Percentiles rank a stretch among this genome's conserved stretches.
phyloP scores from a whole-genome alignment of 208 protist species.

The Endotrypanum monterogeii region DNA sequence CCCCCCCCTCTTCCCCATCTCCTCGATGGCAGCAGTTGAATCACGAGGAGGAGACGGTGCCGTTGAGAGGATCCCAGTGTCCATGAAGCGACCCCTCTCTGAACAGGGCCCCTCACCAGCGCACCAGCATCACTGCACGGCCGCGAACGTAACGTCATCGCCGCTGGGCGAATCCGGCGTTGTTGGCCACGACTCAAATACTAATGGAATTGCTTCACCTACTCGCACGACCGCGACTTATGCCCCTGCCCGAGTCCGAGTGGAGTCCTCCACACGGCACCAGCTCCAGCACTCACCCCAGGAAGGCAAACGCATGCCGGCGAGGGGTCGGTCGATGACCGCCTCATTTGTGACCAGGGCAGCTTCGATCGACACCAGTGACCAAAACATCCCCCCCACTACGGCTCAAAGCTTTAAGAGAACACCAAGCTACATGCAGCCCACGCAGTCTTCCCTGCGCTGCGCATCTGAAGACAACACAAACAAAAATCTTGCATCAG shows the following conservation, averaged over 20 bases:
- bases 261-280: conserved; percentile 16
- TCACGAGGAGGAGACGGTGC: background rate
- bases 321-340: background rate
- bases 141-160: background rate
- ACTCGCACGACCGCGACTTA: background rate
- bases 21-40: background rate
- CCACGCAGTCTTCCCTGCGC: background rate
- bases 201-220: background rate
- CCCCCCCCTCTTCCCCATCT: background rate
- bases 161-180: background rate
- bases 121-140: background rate
- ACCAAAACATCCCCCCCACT: background rate
- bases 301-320: background rate
- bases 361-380: background rate
- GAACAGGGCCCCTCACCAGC: background rate
- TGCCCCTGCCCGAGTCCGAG: conserved; percentile 3
- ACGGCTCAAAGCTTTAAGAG: background rate
- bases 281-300: conserved; percentile 6
- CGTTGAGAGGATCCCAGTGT: background rate
- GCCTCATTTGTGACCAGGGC: background rate
- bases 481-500: background rate
- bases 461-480: background rate
- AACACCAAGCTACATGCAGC: background rate
- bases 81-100: background rate
- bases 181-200: background rate